These are phyloP conservation scores for Exophiala sideris DNA, from an alignment of 2,329 filamentous ascomycete species.

Conservation along the genomic window DNA sequence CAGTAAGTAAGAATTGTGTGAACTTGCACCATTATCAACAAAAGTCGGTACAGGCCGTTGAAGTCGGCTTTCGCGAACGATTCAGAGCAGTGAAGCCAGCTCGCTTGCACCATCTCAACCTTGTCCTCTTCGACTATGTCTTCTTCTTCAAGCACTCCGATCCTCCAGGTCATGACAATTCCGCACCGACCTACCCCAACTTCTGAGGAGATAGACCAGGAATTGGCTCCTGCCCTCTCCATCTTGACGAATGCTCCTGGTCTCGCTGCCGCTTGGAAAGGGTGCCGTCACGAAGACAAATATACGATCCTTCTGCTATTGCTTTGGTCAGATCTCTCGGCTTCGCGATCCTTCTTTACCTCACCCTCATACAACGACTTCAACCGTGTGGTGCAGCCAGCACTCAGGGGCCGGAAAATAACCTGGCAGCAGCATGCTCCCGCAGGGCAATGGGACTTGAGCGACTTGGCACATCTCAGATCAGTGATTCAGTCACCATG, in stretches of 20 bases:
- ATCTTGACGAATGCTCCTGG: too few species aligned
- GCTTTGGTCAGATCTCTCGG: not conserved
- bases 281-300: too few species aligned
- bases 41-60: too few species aligned
- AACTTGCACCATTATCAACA: too few species aligned
- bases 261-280: too few species aligned
- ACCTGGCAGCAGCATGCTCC: not conserved
- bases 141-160: not conserved
- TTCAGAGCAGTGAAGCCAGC: too few species aligned
- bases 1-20: too few species aligned
- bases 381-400: not conserved
- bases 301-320: not conserved
- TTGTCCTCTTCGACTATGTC: too few species aligned
- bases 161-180: not conserved
- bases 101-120: too few species aligned
- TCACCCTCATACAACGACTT: not conserved
- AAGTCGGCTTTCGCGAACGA: too few species aligned
- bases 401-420: not conserved
- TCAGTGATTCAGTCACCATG: not conserved
- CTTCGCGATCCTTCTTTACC: not conserved
- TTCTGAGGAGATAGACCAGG: not conserved
- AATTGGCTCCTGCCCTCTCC: not conserved
- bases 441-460: too few species aligned
- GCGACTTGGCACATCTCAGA: not conserved
- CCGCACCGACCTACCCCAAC: not conserved